Evolutionary conservation across 2,329 filamentous ascomycete genomes (phyloP), one percentile per base, ranked within the genome.

Genomic region (Leptoxyphium fumago): DNA sequence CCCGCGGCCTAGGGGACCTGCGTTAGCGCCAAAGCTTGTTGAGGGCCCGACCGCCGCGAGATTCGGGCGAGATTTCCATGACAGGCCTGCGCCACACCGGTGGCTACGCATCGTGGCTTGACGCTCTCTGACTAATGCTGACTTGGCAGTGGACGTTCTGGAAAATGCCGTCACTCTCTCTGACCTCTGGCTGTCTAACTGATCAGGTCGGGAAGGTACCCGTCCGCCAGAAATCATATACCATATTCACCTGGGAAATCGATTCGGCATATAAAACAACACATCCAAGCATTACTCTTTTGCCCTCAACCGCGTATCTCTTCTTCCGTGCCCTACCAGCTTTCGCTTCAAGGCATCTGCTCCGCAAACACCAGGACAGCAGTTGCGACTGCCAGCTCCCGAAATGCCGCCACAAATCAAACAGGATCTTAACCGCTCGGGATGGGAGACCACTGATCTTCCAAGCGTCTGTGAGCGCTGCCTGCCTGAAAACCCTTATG

Each of bases 391-490:
- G 21, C 21, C 21, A 26, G 29, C 5, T 21, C 32, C 45, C 43
- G 58, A 38, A 45, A 89, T 93, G 79, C 83, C 84, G 45, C 83
- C 87, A 10, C 87, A 94, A 64, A 95, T 95, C 62, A 95, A 96
- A 65, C 84, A 93, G 62, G 88, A 95, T 61, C 74, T 95, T 40
- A 95, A 96, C 67, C 78, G 91, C 43, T 91, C 87, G 14, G 91
- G 91, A 47, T 95, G 88, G 87, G 91, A 98, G 66, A 83, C 86
- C 29, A 91, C 85, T 41, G 85, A 91, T 64, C 87, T 91, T 57
- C 85, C 85, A 8, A 88, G 83, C 2, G 82, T 91, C 29, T 91
- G 77, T 70, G 91, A 98, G 66, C 87, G 80, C 59, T 98, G 91
- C 62, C 75, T 98, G 2, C 88, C 89, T 13, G 88, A 94, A 49